A percentile compares a stretch with the other conserved stretches of the same genome.
phyloP scores from a whole-genome alignment of 176 grass and related monocot species.

The Neostapfia colusana region DNA sequence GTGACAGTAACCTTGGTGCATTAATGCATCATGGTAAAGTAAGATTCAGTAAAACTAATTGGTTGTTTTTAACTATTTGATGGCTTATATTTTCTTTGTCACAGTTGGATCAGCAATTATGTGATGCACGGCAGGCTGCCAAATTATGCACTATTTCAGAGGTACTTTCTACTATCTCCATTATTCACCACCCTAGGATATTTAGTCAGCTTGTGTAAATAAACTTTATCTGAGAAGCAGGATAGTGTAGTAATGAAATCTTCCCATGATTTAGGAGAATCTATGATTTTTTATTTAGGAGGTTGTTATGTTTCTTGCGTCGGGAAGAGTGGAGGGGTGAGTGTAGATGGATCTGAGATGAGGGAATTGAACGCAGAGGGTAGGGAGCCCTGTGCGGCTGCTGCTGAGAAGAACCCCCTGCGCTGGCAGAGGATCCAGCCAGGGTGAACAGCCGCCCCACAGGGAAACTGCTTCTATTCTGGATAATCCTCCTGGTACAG shows the following conservation, averaged over 20 bases:
- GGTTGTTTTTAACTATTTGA: not conserved
- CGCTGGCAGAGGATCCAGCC: too few species aligned
- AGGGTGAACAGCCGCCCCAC: too few species aligned
- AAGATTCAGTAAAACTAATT: not conserved
- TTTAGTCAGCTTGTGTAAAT: slow-evolving; percentile 15
- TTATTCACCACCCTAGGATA: slow-evolving; percentile 18
- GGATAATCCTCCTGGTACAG: too few species aligned
- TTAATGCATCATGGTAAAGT: not conserved
- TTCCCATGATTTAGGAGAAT: too few species aligned
- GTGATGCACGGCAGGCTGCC: slow-evolving; percentile 42
- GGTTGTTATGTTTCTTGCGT: too few species aligned
- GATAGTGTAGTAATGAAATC: slow-evolving; percentile 5
- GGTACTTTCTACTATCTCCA: slow-evolving; percentile 31
- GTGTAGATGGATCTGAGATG: too few species aligned
- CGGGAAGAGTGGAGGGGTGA: too few species aligned
- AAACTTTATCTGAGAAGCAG: not conserved
- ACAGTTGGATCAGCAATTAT: slow-evolving; percentile 61
- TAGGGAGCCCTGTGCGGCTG: too few species aligned
- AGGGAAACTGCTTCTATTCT: too few species aligned
- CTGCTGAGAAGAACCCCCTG: too few species aligned
- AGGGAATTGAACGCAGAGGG: too few species aligned
- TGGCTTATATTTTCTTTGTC: not conserved
- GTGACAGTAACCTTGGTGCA: not conserved
- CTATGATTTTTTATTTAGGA: not conserved
- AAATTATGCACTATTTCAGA: slow-evolving; percentile 63